phyloP scores from a whole-genome alignment of 2,329 filamentous ascomycete genomes.

The Colletotrichum sp. region DNA sequence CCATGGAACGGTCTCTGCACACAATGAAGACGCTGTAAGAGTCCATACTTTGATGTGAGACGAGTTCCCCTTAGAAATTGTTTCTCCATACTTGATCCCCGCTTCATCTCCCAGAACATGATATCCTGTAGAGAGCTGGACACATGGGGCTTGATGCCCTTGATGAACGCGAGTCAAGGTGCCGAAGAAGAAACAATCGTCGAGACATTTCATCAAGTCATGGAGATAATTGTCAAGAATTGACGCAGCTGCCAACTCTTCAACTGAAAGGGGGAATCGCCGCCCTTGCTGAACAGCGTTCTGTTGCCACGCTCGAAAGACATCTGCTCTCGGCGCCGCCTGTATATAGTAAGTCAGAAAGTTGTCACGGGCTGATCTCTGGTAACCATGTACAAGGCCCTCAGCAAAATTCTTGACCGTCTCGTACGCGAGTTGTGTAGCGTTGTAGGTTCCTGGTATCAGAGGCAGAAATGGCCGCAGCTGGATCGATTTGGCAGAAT shows the following conservation, averaged over 20 bases:
- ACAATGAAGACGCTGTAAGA: background rate
- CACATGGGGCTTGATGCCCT: background rate
- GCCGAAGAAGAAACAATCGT: slow-evolving; percentile 11
- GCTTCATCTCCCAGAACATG: background rate
- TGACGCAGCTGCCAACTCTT: background rate
- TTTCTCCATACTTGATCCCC: background rate
- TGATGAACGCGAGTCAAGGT: background rate
- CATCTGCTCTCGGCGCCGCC: background rate
- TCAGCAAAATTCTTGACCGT: background rate
- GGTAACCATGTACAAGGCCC: background rate
- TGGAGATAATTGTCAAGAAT: background rate
- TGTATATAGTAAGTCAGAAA: background rate
- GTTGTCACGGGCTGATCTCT: background rate
- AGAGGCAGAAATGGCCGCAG: background rate
- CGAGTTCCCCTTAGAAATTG: no score
- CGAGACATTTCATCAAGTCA: background rate
- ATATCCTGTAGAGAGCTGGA: background rate
- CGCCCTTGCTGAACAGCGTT: background rate
- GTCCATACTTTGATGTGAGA: background rate
- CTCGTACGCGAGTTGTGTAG: background rate
- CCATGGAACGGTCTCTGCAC: background rate
- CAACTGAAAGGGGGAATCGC: background rate
- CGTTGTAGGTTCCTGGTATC: background rate
- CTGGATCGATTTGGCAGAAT: background rate
- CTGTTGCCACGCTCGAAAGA: background rate